Base-by-base conservation (phyloP, 257 asterid genomes). In the Plantago elongata region DNA sequence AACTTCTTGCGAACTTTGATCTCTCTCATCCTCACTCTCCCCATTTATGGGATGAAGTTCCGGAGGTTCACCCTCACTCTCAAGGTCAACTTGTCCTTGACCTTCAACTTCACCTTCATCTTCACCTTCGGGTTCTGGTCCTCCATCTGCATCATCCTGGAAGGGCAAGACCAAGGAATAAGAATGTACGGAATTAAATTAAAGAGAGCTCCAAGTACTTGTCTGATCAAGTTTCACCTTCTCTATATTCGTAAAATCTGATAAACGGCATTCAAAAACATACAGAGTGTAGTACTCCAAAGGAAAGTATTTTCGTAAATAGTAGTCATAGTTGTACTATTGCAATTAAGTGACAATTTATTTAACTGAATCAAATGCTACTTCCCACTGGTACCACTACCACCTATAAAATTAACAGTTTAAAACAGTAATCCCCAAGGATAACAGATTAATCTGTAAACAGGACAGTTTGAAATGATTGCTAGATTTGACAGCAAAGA, bases 21-120 rank as follows among this genome's bases (percentile, higher is more conserved):
- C 93, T 69, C 86, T 83, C 81, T 93, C 99, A 40, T 78, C 87
- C 75, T 86, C 95, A 46, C 95, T 86, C 79, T 91, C 96, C 22
- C 77, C 95, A 13, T 58, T 86, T 62, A 70, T 70, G 44, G 66
- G 83, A 68, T 85, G 83, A 49, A 67, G 75, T 42, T 84, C 92
- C 50, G 70, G 90, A 57, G 83, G 76, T 73, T 88, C 94, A 60
- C 76, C 96, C 62, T 87, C 96, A 58, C 82, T 83, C 81, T 85
- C 95, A 67, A 87, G 56, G 65, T 82, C 96, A 13, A 74, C 89
- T 70, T 83, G 89, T 51, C 87, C 84, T 38, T 74, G 87, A 57
- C 85, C 94, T 72, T 87, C 92, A 56, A 71, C 79, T 68, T 52
- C 86, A n/a, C 57, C 78, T 68, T 77, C 73, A 49, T 61, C 84